Percentiles rank a stretch among this genome's conserved stretches.
These are phyloP conservation scores for Grifola frondosa DNA, from an alignment of 1,284 basidiomycete genomes.

Conservation along the genomic window DNA sequence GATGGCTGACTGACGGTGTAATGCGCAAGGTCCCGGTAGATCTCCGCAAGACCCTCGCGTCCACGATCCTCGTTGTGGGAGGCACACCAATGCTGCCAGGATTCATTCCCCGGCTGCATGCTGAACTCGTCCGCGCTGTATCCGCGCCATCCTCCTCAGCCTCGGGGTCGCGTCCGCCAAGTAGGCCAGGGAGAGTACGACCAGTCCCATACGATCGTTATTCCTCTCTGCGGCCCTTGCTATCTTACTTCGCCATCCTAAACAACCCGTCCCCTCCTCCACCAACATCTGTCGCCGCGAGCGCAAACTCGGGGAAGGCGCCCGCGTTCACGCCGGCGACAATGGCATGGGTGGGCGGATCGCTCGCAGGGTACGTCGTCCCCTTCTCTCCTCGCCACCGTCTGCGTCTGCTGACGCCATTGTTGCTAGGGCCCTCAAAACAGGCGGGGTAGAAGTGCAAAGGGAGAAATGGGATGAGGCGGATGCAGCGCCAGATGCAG, in stretches of 20 bases:
- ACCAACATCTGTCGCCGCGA: slow-evolving; percentile 28
- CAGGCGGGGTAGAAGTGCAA: slow-evolving; percentile 76
- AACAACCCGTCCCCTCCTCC: slow-evolving; percentile 73
- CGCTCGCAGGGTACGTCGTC: slow-evolving; percentile 84
- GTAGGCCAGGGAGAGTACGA: slow-evolving; percentile 39
- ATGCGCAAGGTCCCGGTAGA: slow-evolving; percentile 78
- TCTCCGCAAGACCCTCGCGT: slow-evolving; percentile 77
- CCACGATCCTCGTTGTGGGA: slow-evolving; percentile 82
- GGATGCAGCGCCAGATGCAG: slow-evolving; percentile 39
- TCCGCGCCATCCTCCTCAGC: slow-evolving; percentile 38
- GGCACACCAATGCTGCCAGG: slow-evolving; percentile 92
- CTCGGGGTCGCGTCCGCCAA: slow-evolving; percentile 33
- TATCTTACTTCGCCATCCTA: slow-evolving; percentile 73
- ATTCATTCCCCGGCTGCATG: slow-evolving; percentile 83
- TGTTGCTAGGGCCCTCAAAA: slow-evolving; percentile 67
- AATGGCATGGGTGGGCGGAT: slow-evolving; percentile 92
- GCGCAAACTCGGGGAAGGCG: slow-evolving; percentile 70
- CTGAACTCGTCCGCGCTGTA: slow-evolving; percentile 68
- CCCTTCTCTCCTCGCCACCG: slow-evolving; percentile 1
- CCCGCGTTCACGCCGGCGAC: slow-evolving; percentile 82
- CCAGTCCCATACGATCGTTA: slow-evolving; percentile 70
- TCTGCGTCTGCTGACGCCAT: slow-evolving; percentile 1
- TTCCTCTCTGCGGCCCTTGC: slow-evolving; percentile 65
- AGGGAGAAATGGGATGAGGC: slow-evolving; percentile 85
- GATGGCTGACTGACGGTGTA: background rate